Evolutionary conservation across 2,329 filamentous ascomycete species (phyloP), one percentile per base, ranked within the genome.

Genomic region (Drechslerella dactyloides): DNA sequence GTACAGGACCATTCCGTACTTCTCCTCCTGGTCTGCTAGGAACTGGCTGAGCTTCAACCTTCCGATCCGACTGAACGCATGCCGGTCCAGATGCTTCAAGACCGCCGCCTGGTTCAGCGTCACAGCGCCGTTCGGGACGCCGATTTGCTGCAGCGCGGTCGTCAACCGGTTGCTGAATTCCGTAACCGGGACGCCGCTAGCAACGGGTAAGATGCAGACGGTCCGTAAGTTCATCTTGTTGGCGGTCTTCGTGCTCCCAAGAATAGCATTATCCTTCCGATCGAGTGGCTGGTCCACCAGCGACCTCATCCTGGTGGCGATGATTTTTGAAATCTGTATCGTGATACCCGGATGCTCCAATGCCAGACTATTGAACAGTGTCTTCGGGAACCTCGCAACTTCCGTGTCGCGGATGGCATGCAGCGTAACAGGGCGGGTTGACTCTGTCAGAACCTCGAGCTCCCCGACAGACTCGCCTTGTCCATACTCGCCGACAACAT

Each of bases 321-420:
- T 97, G 75, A 99, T 94, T 80, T 97, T 99, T 1, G 94, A 97
- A 27, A 99, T 96, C 80, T 97, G 97, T 79, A 99, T 97, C 0
- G 94, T 97, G 77, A 99, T 99, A 48, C 92, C 96, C 3, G 94
- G 94, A 77, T 99, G 94, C 78, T 99, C 94, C 78, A 96, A 89
- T 0, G 94, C 94, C 59, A 99, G 85, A 78, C 94, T 99, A 82
- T 99, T 99, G 83, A 99, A 99, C 0, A 99, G 82, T 0, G 91
- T 96, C 68, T 93, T 90, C 0, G 94, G 94, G 70, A 99, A 96
- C 77, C 96, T 97, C 68, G 96, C 93, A 27, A 99, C 82, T 78
- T 99, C 94, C 0, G 94, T 97, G 75, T 97, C 94, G 65, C 94
- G 90, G 76, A 99, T 99, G 3, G 94, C 94, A 78, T 97, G 93